Percentiles rank a stretch among this genome's conserved stretches.
phyloP scores from a whole-genome alignment of 345 rosid genomes.

The Ceriops tagal region DNA sequence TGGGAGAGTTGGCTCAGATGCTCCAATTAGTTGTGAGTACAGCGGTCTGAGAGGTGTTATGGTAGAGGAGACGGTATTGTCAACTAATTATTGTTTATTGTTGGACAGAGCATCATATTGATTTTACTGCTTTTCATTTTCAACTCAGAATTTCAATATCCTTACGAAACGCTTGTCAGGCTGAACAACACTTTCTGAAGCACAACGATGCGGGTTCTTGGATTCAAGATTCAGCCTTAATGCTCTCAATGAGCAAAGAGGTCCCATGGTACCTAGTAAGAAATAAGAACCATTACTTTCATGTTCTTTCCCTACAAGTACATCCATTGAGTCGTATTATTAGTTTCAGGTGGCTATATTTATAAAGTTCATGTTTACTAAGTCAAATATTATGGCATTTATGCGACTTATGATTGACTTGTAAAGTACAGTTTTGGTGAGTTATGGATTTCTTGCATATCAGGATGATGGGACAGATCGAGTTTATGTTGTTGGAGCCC shows the following conservation, averaged over 20 bases:
- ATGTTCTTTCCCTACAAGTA: background rate
- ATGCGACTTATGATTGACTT: constrained; percentile 3
- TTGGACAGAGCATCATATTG: background rate
- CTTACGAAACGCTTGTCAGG: constrained; percentile 43
- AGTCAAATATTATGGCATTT: constrained; percentile 4
- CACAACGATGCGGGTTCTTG: constrained; percentile 97
- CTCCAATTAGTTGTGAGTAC: constrained; percentile 71
- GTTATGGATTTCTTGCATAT: constrained; percentile 8
- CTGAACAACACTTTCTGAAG: constrained; percentile 85
- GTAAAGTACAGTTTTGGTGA: background rate
- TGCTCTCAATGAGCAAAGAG: constrained; percentile 90
- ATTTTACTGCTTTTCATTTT: background rate
- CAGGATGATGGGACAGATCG: constrained; percentile 87
- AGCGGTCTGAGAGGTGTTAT: constrained; percentile 81
- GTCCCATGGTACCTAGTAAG: constrained; percentile 97
- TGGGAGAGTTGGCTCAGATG: constrained; percentile 82
- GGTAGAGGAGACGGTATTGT: constrained; percentile 66
- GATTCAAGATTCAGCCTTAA: constrained; percentile 94
- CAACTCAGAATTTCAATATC: background rate
- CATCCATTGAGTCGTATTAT: background rate
- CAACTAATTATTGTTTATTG: background rate
- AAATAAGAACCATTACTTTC: background rate
- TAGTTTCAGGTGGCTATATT: background rate
- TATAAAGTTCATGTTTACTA: background rate
- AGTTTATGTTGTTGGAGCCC: constrained; percentile 68